Percentiles rank a stretch among this genome's conserved stretches.
Conservation (phyloP, 2,329 filamentous ascomycete genomes). For the Xylariaceae sp. region DNA sequence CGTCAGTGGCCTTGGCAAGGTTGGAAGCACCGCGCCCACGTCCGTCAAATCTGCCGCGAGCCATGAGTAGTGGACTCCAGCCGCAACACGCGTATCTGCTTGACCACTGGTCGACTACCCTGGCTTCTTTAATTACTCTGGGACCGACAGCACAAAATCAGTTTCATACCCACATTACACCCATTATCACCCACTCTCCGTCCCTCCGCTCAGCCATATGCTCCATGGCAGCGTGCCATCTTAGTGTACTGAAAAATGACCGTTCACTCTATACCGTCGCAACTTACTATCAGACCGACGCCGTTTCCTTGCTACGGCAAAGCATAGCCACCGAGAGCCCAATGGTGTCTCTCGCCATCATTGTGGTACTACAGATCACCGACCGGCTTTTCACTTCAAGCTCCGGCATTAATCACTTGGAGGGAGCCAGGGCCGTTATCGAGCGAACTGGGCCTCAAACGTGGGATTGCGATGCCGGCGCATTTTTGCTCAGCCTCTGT, state of each 20-base stretch:
- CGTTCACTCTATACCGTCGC: slow-evolving; percentile 23
- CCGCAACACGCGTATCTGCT: slow-evolving; percentile 24
- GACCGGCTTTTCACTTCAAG: slow-evolving; percentile 31
- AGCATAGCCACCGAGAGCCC: slow-evolving; percentile 23
- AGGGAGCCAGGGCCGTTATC: slow-evolving; percentile 33
- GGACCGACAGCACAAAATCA: slow-evolving; percentile 27
- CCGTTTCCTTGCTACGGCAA: slow-evolving; percentile 24
- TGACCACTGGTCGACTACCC: slow-evolving; percentile 30
- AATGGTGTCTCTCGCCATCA: slow-evolving; percentile 31
- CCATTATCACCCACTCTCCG: slow-evolving; percentile 29
- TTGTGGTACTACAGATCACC: slow-evolving; percentile 33
- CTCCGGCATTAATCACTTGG: slow-evolving; percentile 30
- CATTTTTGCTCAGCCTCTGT: slow-evolving; percentile 32
- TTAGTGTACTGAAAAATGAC: slow-evolving; percentile 28
- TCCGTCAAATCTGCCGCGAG: slow-evolving; percentile 1
- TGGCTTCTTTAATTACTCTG: slow-evolving; percentile 31
- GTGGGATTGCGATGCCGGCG: slow-evolving; percentile 25
- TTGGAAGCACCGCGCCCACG: background rate
- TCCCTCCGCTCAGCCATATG: slow-evolving; percentile 31
- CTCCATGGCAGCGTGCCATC: slow-evolving; percentile 32
- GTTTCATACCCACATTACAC: slow-evolving; percentile 33
- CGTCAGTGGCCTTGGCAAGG: background rate
- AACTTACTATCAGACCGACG: slow-evolving; percentile 24
- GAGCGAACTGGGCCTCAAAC: slow-evolving; percentile 12
- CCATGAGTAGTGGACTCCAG: slow-evolving; percentile 15